A percentile compares a stretch with the other conserved stretches of the same genome.
Conservation (phyloP, 192 early-diverging fungal genomes). For the Coemansia erecta region DNA sequence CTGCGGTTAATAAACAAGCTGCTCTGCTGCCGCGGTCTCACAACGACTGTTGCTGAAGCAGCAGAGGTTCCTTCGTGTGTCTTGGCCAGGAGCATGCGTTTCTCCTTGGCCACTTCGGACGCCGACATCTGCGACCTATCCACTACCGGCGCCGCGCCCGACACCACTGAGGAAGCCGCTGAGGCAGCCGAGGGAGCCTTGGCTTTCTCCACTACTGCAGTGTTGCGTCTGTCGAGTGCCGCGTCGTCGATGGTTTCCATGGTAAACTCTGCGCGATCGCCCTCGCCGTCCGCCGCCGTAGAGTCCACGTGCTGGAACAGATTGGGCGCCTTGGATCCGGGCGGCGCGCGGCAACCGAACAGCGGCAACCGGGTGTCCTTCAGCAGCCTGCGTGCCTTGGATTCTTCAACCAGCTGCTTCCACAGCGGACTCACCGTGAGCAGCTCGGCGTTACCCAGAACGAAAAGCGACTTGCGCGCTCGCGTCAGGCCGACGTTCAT, state of each 20-base stretch:
- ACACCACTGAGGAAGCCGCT: too few species aligned
- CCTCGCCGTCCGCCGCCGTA: constrained; percentile 31
- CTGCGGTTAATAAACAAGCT: too few species aligned
- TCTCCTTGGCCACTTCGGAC: too few species aligned
- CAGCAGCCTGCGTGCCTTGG: constrained; percentile 32
- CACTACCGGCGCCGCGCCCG: too few species aligned
- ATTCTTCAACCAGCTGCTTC: constrained; percentile 71
- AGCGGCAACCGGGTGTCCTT: constrained; percentile 22
- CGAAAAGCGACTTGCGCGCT: constrained; percentile 78
- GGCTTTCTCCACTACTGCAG: constrained; percentile 5
- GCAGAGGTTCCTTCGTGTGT: too few species aligned
- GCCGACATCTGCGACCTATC: too few species aligned
- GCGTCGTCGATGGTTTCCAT: constrained; percentile 28
- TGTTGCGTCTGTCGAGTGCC: constrained; percentile 14
- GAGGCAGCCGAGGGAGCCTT: too few species aligned
- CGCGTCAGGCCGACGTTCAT: constrained; percentile 93
- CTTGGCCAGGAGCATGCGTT: too few species aligned
- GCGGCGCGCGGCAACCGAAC: constrained; percentile 14
- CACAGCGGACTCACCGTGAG: constrained; percentile 66
- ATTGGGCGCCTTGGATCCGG: constrained; percentile 1
- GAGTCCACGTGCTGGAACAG: constrained; percentile 3
- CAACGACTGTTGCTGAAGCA: too few species aligned
- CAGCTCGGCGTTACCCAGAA: constrained; percentile 70
- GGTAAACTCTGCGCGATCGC: constrained; percentile 36
- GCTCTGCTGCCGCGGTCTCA: too few species aligned